phyloP scores from a whole-genome alignment of 2,329 filamentous ascomycete genomes.

The Scortechinia acanthostroma region DNA sequence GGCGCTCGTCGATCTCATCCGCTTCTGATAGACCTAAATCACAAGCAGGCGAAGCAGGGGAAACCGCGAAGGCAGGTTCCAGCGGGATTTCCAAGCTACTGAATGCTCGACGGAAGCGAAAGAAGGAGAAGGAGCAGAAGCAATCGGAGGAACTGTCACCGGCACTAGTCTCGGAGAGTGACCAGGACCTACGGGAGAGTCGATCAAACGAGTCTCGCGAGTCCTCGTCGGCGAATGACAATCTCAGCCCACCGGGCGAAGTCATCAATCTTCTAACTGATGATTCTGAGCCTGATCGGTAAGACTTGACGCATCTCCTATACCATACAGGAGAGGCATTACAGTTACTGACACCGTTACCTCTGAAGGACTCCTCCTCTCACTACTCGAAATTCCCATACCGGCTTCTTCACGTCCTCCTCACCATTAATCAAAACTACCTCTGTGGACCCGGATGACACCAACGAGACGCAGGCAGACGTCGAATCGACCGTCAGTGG shows the following conservation, averaged over 20 bases:
- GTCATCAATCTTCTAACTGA: constrained; percentile 8
- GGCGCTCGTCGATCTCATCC: not conserved
- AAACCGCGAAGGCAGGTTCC: not conserved
- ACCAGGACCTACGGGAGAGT: not conserved
- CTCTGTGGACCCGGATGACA: constrained; percentile 14
- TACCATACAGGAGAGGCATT: too few relatives aligned
- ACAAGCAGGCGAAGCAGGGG: not conserved
- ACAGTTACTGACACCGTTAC: too few relatives aligned
- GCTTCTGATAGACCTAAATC: not conserved
- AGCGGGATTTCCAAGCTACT: constrained; percentile 1
- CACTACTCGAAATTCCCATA: constrained; percentile 26
- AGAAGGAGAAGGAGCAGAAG: not conserved
- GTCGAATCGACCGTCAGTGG: not conserved
- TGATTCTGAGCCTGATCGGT: constrained; percentile 25
- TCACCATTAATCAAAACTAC: constrained; percentile 30
- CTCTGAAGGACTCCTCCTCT: constrained; percentile 18
- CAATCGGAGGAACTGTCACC: not conserved
- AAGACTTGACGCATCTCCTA: constrained; percentile 9
- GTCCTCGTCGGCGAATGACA: not conserved
- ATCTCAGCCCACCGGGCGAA: not conserved
- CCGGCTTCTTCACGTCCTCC: constrained; percentile 31
- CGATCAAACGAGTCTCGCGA: not conserved
- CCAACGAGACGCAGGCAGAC: not conserved
- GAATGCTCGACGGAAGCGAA: not conserved
- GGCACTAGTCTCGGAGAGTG: not conserved